phyloP scores from a whole-genome alignment of 495 filamentous ascomycete species.

The Xylaria bambusicola region DNA sequence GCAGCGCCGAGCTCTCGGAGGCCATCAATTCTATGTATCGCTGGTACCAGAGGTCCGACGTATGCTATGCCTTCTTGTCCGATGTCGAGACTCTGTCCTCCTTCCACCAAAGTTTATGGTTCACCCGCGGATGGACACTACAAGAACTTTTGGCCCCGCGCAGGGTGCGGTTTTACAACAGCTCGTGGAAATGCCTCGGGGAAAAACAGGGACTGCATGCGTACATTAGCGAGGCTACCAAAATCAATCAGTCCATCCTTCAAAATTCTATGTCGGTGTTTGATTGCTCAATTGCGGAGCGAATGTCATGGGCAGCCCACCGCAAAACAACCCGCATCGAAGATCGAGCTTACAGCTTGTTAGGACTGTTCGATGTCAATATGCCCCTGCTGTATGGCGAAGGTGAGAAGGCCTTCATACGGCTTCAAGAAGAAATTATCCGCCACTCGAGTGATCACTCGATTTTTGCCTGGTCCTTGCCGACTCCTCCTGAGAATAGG shows the following conservation, averaged over 20 bases:
- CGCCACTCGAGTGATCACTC: no score
- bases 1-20: conserved; percentile 31
- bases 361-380: no score
- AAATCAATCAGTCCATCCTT: conserved; percentile 23
- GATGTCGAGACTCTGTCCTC: conserved; percentile 23
- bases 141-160: conserved; percentile 43
- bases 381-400: no score
- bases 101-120: conserved; percentile 34
- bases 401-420: no score
- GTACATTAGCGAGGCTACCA: conserved; percentile 24
- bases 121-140: conserved; percentile 46
- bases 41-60: conserved; percentile 31
- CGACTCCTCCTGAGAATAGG: no score
- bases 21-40: conserved; percentile 22
- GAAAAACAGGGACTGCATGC: conserved; percentile 17
- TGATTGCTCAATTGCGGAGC: conserved; percentile 10
- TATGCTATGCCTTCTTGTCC: conserved; percentile 34
- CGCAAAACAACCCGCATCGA: conserved; percentile 23
- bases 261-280: neutral
- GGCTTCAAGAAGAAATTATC: no score
- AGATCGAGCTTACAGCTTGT: conserved; percentile 20
- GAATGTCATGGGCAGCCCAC: conserved; percentile 24
- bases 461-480: no score
- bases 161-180: conserved; percentile 34
- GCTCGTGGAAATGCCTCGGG: conserved; percentile 32